A percentile compares a stretch with the other conserved stretches of the same genome.
Conservation (phyloP, 1,284 basidiomycete species). For the Tilletia setariae region DNA sequence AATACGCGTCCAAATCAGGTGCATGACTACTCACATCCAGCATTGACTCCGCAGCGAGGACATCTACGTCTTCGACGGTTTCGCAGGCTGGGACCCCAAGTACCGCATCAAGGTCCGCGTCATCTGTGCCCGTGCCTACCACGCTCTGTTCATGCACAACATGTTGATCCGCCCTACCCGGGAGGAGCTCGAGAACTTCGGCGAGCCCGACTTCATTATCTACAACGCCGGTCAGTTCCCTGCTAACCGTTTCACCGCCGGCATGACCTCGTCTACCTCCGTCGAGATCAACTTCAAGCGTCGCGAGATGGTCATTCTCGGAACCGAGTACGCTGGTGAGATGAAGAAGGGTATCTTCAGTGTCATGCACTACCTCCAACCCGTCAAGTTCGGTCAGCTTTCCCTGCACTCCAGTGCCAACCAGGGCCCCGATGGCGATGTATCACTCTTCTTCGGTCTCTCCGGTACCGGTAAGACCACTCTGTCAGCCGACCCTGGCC, state of each 20-base stretch:
- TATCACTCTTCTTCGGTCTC: conserved; percentile 98
- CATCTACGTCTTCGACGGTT: conserved; percentile 98
- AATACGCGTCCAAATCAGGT: conserved; percentile 5
- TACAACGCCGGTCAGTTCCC: conserved; percentile 99
- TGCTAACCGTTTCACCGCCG: conserved; percentile 98
- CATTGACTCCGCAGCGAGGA: conserved; percentile 67
- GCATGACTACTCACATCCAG: neutral
- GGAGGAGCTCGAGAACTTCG: conserved; percentile 90
- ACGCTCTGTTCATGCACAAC: conserved; percentile 91
- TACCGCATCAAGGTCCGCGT: conserved; percentile 99
- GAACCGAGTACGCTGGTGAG: conserved; percentile 98
- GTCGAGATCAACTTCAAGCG: conserved; percentile 99
- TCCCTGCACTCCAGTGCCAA: conserved; percentile 99
- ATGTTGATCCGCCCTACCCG: conserved; percentile 98
- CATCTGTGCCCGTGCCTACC: conserved; percentile 96
- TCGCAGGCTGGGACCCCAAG: conserved; percentile 95
- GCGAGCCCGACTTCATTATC: conserved; percentile 99
- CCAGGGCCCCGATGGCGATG: conserved; percentile 84
- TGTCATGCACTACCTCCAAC: conserved; percentile 99
- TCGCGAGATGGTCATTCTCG: conserved; percentile 99
- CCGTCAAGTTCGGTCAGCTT: conserved; percentile 96
- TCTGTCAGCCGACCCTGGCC: conserved; percentile 50
- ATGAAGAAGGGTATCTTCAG: conserved; percentile 99
- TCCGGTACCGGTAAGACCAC: conserved; percentile 94
- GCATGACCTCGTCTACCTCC: conserved; percentile 97